These are phyloP conservation scores for Tylopilus orsonianus DNA, from an alignment of 1,284 basidiomycete species.

Conservation along the genomic window DNA sequence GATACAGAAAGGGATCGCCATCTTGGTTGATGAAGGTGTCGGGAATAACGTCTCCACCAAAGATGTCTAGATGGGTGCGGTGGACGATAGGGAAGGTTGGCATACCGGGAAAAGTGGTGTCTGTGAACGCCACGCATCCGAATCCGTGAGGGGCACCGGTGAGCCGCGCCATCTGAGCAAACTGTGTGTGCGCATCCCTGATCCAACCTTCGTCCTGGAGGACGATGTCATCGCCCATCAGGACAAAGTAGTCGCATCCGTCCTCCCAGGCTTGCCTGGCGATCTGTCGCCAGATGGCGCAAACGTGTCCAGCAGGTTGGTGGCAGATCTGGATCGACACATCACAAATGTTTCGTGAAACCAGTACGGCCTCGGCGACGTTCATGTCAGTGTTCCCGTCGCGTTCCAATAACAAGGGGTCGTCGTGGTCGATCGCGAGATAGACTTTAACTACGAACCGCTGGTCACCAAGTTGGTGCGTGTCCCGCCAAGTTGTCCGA, in stretches of 20 bases:
- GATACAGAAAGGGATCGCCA: conserved; percentile 57
- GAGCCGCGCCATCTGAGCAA: conserved; percentile 35
- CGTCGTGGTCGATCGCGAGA: conserved; percentile 53
- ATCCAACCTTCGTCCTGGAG: conserved; percentile 55
- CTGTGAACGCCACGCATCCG: conserved; percentile 59
- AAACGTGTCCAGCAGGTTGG: conserved; percentile 48
- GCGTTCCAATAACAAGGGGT: conserved; percentile 38
- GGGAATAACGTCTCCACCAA: conserved; percentile 51
- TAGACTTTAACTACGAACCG: conserved; percentile 45
- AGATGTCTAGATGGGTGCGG: conserved; percentile 55
- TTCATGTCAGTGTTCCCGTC: conserved; percentile 25
- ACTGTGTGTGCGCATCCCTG: conserved; percentile 40
- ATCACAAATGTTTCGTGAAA: conserved; percentile 37
- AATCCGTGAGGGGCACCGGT: conserved; percentile 44
- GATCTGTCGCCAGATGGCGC: conserved; percentile 52
- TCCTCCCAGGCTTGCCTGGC: conserved; percentile 50
- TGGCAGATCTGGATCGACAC: conserved; percentile 39
- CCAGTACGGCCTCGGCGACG: conserved; percentile 39
- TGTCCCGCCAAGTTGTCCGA: conserved; percentile 49
- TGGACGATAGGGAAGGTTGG: conserved; percentile 60
- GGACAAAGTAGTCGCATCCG: conserved; percentile 48
- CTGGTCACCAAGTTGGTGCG: conserved; percentile 32
- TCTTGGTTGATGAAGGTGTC: conserved; percentile 57
- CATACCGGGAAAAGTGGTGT: conserved; percentile 57
- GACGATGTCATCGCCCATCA: conserved; percentile 58